phyloP scores from a whole-genome alignment of 208 protist genomes.

The Trypanosoma scelopori region DNA sequence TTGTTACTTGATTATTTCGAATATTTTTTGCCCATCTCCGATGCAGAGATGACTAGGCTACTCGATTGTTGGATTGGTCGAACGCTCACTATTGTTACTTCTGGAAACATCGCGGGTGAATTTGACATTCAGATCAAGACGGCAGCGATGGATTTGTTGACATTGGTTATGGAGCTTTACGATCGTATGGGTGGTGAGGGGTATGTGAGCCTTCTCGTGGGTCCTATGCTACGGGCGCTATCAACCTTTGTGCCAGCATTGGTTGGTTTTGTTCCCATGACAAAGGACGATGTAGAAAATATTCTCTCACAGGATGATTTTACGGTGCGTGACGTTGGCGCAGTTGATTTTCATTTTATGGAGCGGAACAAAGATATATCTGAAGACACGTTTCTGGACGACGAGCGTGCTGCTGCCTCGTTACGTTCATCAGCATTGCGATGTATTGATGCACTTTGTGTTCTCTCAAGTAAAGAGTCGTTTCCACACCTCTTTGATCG shows the following conservation, averaged over 20 bases:
- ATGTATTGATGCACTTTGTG: slow-evolving; percentile 70
- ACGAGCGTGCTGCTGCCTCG: slow-evolving; percentile 69
- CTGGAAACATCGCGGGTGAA: slow-evolving; percentile 23
- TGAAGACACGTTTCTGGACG: slow-evolving; percentile 61
- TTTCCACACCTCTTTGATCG: slow-evolving; percentile 49
- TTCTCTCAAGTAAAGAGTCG: slow-evolving; percentile 41
- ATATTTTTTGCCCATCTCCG: slow-evolving; percentile 49
- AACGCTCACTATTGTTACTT: slow-evolving; percentile 50
- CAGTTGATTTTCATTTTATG: slow-evolving; percentile 45
- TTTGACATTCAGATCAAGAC: slow-evolving; percentile 51
- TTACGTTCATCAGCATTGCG: slow-evolving; percentile 70
- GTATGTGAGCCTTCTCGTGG: slow-evolving; percentile 37
- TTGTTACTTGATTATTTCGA: slow-evolving; percentile 88
- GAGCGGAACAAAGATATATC: slow-evolving; percentile 69
- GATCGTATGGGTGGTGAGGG: slow-evolving; percentile 65
- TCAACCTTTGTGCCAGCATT: slow-evolving; percentile 49
- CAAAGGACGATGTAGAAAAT: slow-evolving; percentile 68
- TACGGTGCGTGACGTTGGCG: slow-evolving; percentile 50
- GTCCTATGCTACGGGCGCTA: slow-evolving; percentile 35
- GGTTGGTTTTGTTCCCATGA: slow-evolving; percentile 55
- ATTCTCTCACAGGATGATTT: slow-evolving; percentile 84
- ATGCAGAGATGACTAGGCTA: slow-evolving; percentile 36
- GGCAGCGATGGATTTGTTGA: slow-evolving; percentile 70
- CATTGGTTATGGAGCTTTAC: slow-evolving; percentile 50
- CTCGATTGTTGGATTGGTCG: slow-evolving; percentile 49